Evolutionary conservation across 345 rosid species (phyloP).

Genomic region (Gossypium mustelinum): DNA sequence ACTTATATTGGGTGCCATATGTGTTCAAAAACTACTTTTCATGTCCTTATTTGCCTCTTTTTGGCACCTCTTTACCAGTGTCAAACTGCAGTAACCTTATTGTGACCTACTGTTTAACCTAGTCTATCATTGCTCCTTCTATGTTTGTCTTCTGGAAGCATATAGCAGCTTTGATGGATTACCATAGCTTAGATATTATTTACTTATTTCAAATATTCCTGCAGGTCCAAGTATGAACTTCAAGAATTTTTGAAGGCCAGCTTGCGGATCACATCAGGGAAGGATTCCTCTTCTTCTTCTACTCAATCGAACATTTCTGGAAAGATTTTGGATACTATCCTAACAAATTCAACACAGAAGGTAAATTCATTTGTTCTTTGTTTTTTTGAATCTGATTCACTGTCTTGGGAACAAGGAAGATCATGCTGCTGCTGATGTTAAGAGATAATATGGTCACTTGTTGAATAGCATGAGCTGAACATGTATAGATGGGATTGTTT

Average conservation of each 20-base stretch:
- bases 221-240: conserved; percentile 91
- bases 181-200: conserved; percentile 15
- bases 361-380: conserved; percentile 32
- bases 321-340: conserved; percentile 65
- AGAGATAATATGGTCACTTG: background rate
- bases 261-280: conserved; percentile 70
- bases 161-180: background rate
- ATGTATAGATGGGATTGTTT: background rate
- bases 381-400: background rate
- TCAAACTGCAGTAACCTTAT: background rate
- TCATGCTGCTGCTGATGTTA: background rate
- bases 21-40: background rate
- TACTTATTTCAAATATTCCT: conserved; percentile 22
- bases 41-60: background rate
- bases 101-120: background rate
- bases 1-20: background rate
- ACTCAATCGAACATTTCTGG: conserved; percentile 57
- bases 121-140: conserved; percentile 1
- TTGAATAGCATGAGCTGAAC: background rate
- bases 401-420: background rate
- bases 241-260: conserved; percentile 96
- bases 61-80: background rate
- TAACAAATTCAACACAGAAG: conserved; percentile 47
- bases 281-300: conserved; percentile 35
- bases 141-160: background rate